Evolutionary conservation across 2,329 filamentous ascomycete species (phyloP).

Genomic region (Epichloe amarillans): DNA sequence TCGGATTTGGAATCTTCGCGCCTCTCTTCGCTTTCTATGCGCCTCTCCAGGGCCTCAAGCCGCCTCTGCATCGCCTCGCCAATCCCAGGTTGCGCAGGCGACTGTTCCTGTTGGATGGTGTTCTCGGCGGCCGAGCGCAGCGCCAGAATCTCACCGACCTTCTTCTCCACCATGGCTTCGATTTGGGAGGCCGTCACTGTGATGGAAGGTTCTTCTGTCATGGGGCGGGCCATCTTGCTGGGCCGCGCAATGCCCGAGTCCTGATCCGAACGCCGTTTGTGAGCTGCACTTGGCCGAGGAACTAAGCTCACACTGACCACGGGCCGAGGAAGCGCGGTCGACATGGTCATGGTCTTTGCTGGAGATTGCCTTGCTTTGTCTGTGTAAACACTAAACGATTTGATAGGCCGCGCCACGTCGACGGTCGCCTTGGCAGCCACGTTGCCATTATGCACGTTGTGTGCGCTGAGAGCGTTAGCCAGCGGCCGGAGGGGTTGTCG

Average conservation of each 20-base stretch:
- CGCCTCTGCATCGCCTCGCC: constrained; percentile 69
- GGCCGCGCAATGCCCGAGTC: constrained; percentile 26
- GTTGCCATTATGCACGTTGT: constrained; percentile 56
- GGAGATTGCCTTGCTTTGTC: constrained; percentile 44
- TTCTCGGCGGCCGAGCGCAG: constrained; percentile 44
- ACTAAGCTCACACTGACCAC: constrained; percentile 15
- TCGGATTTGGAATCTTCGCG: constrained; percentile 63
- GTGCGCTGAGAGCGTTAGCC: constrained; percentile 60
- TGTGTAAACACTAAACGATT: constrained; percentile 77
- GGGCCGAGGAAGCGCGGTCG: constrained; percentile 21
- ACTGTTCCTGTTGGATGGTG: constrained; percentile 18
- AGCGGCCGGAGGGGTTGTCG: constrained; percentile 72
- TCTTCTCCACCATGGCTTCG: constrained; percentile 83
- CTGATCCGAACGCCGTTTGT: constrained; percentile 31
- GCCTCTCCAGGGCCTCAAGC: constrained; percentile 71
- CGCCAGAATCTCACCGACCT: constrained; percentile 79
- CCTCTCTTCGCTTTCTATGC: constrained; percentile 54
- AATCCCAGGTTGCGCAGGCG: constrained; percentile 34
- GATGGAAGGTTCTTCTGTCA: constrained; percentile 18
- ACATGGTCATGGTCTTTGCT: constrained; percentile 2
- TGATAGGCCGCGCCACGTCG: constrained; percentile 55
- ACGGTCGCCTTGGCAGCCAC: constrained; percentile 25
- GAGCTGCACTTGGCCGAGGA: constrained; percentile 6
- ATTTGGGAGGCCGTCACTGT: constrained; percentile 61
- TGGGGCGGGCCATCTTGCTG: constrained; percentile 32